Evolutionary conservation across 129 eudicot genomes (phyloP).

Genomic region (Erigeron canadensis): DNA sequence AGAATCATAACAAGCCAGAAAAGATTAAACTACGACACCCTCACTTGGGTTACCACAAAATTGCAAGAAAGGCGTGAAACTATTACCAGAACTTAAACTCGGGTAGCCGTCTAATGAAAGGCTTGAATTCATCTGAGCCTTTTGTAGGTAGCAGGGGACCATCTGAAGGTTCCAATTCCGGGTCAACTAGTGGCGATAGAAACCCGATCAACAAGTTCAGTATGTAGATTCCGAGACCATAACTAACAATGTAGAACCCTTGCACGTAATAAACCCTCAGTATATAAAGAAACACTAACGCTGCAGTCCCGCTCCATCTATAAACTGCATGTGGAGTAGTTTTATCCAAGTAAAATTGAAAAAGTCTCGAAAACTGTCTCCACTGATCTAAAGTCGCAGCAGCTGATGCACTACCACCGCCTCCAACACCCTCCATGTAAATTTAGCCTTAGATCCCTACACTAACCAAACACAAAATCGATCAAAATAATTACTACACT

Average conservation of each 20-base stretch:
- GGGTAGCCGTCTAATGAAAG: slow-evolving; percentile 87
- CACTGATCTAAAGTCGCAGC: slow-evolving; percentile 58
- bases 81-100: slow-evolving; percentile 92
- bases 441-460: slow-evolving; percentile 37
- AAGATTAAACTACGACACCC: slow-evolving; percentile 9
- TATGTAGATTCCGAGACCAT: slow-evolving; percentile 84
- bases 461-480: slow-evolving; percentile 19
- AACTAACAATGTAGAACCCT: slow-evolving; percentile 82
- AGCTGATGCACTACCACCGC: slow-evolving; percentile 47
- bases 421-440: slow-evolving; percentile 63
- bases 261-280: slow-evolving; percentile 63
- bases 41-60: neutral
- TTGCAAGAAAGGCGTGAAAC: neutral
- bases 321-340: slow-evolving; percentile 70
- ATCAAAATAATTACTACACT: slow-evolving; percentile 9
- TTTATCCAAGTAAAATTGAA: slow-evolving; percentile 79
- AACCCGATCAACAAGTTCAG: slow-evolving; percentile 92
- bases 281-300: slow-evolving; percentile 48
- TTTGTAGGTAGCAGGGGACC: slow-evolving; percentile 73
- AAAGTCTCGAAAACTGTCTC: slow-evolving; percentile 60
- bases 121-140: slow-evolving; percentile 92
- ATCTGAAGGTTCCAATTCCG: slow-evolving; percentile 76
- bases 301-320: slow-evolving; percentile 77
- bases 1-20: slow-evolving; percentile 7
- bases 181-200: slow-evolving; percentile 92